Base-by-base conservation (phyloP, 1,139 yeast species). In the Sporopachydermia cereana region DNA sequence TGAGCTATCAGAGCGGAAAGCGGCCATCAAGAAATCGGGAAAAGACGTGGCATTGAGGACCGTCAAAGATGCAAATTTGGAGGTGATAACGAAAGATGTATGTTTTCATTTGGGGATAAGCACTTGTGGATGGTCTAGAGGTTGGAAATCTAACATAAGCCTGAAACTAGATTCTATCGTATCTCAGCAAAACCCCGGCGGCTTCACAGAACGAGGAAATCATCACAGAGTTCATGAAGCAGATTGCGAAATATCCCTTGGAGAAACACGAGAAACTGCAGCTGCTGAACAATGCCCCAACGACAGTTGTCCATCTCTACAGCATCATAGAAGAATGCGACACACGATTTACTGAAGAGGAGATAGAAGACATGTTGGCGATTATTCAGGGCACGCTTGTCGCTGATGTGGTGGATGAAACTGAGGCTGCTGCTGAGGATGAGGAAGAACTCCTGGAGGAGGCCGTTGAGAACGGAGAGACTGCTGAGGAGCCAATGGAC, bases 311-410 rank as follows among this genome's bases (percentile, higher is more conserved):
- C 2, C 81, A 77, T 39, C 69, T 91, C 47, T 86, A 78, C 60
- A 71, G 91, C 0, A 67, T 89, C 41, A 79, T 91, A 2, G 98
- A 91, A 57, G 97, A 91, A 60, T 89, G 96, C 60, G 97, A 89
- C 53, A 79, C 76, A 52, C 69, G 97, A 52, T 81, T 86, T 55
- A 63, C 68, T 20, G 84, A 80, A 48, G 82, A 76, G 1, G 72
- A 77, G 48, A 71, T 83, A 47, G 74, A 76, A 44, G 64, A 65
- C 2, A 72, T 86, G 2, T 51, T 84, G 17, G 70, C 60, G 2
- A 68, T 76, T 48, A 69, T 83, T 24, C 57, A 64, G 24, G 67
- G 64, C 41, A 59, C 73, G 46, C 74, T 78, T 56, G 84, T 84
- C 2, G 63, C 57, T 14, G 69, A 27, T 27, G 14, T n/a, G 30